Conservation (phyloP, 306 rosid genomes). For the Trifolium pratense region DNA sequence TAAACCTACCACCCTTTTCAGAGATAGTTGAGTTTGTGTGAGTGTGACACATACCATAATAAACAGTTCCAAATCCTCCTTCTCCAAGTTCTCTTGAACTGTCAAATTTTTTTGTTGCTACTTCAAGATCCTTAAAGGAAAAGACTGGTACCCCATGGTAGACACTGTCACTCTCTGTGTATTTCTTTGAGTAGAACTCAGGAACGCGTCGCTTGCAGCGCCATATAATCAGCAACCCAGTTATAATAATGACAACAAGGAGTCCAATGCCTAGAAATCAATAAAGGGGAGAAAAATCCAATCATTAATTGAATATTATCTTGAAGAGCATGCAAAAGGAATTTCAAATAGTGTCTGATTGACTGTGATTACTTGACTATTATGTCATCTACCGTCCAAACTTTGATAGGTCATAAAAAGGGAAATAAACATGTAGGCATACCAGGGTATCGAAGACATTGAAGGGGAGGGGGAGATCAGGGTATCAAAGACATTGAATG, state of each 20-base stretch:
- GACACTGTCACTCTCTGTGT: conserved; percentile 25
- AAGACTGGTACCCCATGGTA: conserved; percentile 46
- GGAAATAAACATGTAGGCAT: not conserved
- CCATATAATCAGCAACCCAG: conserved; percentile 41
- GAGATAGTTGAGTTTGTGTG: not conserved
- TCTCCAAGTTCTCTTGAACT: conserved; percentile 67
- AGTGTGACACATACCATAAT: conserved; percentile 40
- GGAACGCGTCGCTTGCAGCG: not conserved
- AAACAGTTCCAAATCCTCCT: conserved; percentile 54
- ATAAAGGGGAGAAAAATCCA: not conserved
- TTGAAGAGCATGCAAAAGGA: not conserved
- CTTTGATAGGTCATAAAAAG: not conserved
- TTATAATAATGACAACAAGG: conserved; percentile 9
- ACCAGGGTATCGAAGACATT: too few species aligned
- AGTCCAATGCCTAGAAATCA: conserved; percentile 46
- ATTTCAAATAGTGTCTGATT: not conserved
- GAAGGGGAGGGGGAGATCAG: not conserved
- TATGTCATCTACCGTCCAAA: not conserved
- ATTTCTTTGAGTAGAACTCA: conserved; percentile 3
- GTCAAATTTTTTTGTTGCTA: conserved; percentile 65
- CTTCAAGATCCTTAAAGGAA: conserved; percentile 52
- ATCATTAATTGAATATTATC: not conserved
- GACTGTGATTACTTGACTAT: conserved; percentile 13
- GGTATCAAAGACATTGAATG: not conserved
- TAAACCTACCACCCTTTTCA: not conserved